A percentile compares a stretch with the other conserved stretches of the same genome.
phyloP scores from a whole-genome alignment of 768 basidiomycete genomes.

The Russula abietina region DNA sequence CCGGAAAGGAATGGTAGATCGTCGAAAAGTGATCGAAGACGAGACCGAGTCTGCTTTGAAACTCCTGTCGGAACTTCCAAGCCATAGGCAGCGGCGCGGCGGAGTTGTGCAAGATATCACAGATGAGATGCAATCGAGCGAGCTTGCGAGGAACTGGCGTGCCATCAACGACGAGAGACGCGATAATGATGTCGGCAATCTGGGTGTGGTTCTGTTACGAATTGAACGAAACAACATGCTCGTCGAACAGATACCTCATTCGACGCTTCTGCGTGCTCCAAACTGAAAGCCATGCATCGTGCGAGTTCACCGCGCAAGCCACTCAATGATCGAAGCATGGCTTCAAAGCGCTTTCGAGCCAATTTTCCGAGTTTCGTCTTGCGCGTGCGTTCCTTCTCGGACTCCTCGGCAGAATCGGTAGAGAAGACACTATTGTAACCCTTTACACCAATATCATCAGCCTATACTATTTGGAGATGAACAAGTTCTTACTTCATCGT shows the following conservation, averaged over 20 bases:
- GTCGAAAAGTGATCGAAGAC: slow-evolving; percentile 95
- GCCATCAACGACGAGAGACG: slow-evolving; percentile 81
- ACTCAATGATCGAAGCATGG: slow-evolving; percentile 80
- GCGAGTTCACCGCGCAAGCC: slow-evolving; percentile 89
- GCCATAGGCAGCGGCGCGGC: slow-evolving; percentile 90
- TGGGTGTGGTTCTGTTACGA: slow-evolving; percentile 36
- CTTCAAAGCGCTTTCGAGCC: slow-evolving; percentile 80
- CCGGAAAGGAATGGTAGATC: slow-evolving; percentile 94
- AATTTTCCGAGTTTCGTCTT: slow-evolving; percentile 75
- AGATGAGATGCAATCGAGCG: slow-evolving; percentile 89
- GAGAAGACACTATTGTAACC: slow-evolving; percentile 87
- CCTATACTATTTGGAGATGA: background rate
- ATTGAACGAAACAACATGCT: background rate
- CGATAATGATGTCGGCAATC: slow-evolving; percentile 87
- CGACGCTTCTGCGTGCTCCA: slow-evolving; percentile 95
- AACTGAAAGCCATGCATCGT: slow-evolving; percentile 93
- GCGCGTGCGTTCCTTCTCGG: slow-evolving; percentile 74
- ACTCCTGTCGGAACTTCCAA: slow-evolving; percentile 95
- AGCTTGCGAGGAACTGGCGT: slow-evolving; percentile 98
- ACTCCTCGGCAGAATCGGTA: slow-evolving; percentile 91
- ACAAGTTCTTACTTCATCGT: slow-evolving; percentile 55
- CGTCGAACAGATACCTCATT: slow-evolving; percentile 56
- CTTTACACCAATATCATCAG: slow-evolving; percentile 34
- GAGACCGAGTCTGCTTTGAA: slow-evolving; percentile 83
- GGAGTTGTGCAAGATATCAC: slow-evolving; percentile 97